Conservation (phyloP, 208 protist genomes). For the Leptomonas pyrrhocoris region DNA sequence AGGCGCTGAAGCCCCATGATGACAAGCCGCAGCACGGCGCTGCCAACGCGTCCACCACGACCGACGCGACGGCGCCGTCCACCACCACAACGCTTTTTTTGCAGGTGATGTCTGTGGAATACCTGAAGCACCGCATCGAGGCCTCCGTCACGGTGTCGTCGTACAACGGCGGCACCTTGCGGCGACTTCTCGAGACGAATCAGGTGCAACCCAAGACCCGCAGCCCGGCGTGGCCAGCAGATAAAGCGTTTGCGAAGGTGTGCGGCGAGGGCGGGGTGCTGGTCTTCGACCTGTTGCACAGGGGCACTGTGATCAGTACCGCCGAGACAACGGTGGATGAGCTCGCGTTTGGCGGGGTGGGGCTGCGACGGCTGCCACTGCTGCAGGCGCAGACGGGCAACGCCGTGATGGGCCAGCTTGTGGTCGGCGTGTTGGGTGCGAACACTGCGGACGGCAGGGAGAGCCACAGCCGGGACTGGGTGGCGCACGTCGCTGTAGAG, state of each 20-base stretch:
- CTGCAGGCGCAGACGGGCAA: slow-evolving; percentile 42
- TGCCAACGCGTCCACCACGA: background rate
- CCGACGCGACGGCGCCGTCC: background rate
- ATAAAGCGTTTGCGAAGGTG: slow-evolving; percentile 55
- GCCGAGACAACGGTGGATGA: slow-evolving; percentile 72
- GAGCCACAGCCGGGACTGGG: slow-evolving; percentile 36
- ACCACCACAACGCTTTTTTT: slow-evolving; percentile 46
- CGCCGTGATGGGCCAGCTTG: slow-evolving; percentile 66
- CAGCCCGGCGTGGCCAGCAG: slow-evolving; percentile 69
- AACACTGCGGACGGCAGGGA: slow-evolving; percentile 35
- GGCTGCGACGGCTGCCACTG: slow-evolving; percentile 62
- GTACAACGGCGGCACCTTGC: slow-evolving; percentile 38
- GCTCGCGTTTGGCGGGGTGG: slow-evolving; percentile 77
- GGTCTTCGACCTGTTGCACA: slow-evolving; percentile 78
- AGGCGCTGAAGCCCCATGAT: slow-evolving; percentile 35
- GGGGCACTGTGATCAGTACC: slow-evolving; percentile 63
- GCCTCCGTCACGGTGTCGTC: slow-evolving; percentile 58
- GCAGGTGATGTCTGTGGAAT: slow-evolving; percentile 70
- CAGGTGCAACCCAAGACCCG: slow-evolving; percentile 70
- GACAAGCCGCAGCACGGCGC: slow-evolving; percentile 7
- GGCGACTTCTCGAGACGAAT: slow-evolving; percentile 61
- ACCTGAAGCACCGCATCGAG: slow-evolving; percentile 84
- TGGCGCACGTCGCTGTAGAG: slow-evolving; percentile 65
- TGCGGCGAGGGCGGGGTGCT: slow-evolving; percentile 56
- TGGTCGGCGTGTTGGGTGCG: slow-evolving; percentile 62